A percentile compares a stretch with the other conserved stretches of the same genome.
These are phyloP conservation scores for Chlamydomonas sphaeroides DNA, from an alignment of 139 green algal species.

Conservation along the genomic window DNA sequence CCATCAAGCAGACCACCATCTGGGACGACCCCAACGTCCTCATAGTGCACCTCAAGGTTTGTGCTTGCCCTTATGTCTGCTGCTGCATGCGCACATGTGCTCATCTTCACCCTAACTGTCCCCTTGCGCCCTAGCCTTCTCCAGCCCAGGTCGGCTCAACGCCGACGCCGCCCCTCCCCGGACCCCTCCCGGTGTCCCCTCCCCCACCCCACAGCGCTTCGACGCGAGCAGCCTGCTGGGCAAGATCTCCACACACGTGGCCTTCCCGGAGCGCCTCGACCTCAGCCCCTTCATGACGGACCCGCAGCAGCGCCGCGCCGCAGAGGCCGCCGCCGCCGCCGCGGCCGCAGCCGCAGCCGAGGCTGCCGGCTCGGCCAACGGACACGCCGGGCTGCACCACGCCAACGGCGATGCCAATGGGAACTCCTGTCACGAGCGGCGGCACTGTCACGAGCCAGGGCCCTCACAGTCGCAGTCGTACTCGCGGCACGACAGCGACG, in stretches of 20 bases:
- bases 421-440: no score
- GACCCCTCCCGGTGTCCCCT: no score
- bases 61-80: no score
- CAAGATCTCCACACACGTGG: conserved; percentile 86
- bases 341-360: not conserved
- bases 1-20: conserved; percentile 68
- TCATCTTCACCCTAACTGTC: no score
- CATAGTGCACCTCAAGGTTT: conserved; percentile 87
- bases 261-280: conserved; percentile 76
- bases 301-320: not conserved
- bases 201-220: conserved; percentile 40
- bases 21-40: conserved; percentile 85
- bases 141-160: not conserved
- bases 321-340: not conserved
- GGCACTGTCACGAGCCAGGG: no score
- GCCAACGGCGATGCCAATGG: not conserved
- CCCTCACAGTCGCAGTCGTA: no score
- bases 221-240: conserved; percentile 12
- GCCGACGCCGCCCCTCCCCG: not conserved
- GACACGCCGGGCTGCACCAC: not conserved
- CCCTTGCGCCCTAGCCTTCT: no score
- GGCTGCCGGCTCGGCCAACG: not conserved
- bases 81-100: no score
- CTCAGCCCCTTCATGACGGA: conserved; percentile 73
- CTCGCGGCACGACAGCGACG: no score